A percentile compares a stretch with the other conserved stretches of the same genome.
These are phyloP conservation scores for Rasamsonia emersonii DNA, from an alignment of 2,329 filamentous ascomycete species.

Conservation along the genomic window DNA sequence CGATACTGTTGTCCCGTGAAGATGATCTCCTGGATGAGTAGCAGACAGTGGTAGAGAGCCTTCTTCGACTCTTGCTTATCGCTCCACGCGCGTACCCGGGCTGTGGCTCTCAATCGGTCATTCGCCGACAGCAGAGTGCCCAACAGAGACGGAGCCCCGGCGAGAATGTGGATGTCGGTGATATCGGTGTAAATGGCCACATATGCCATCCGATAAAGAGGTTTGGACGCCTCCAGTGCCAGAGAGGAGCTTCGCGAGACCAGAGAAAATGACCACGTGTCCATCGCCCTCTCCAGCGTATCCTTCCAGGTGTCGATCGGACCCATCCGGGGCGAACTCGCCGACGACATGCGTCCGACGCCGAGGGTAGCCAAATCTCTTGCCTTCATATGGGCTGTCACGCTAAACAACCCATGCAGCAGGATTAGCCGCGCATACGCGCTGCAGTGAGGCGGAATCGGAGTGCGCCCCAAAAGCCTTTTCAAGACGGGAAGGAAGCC, in stretches of 20 bases:
- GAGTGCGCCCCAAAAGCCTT: conserved; percentile 13
- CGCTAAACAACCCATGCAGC: conserved; percentile 18
- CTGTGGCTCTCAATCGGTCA: conserved; percentile 12
- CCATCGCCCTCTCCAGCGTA: conserved; percentile 17
- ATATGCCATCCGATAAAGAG: conserved; percentile 18
- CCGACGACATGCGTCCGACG: conserved; percentile 10
- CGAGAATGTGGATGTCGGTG: conserved; percentile 20
- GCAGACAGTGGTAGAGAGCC: conserved; percentile 16
- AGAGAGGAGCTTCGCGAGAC: conserved; percentile 17
- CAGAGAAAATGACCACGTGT: conserved; percentile 20
- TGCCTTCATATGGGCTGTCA: conserved; percentile 17
- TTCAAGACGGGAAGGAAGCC: conserved; percentile 18
- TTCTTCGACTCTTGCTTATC: conserved; percentile 13
- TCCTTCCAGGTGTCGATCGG: conserved; percentile 18
- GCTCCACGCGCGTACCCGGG: conserved; percentile 15
- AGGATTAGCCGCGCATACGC: conserved; percentile 17
- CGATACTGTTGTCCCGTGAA: conserved; percentile 15
- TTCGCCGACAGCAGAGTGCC: conserved; percentile 12
- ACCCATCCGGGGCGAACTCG: conserved; percentile 6
- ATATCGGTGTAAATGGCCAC: conserved; percentile 18
- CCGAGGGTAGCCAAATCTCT: conserved; percentile 14
- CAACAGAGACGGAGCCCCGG: conserved; percentile 16
- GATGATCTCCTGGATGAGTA: conserved; percentile 17
- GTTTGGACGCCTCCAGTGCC: conserved; percentile 14
- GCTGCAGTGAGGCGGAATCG: conserved; percentile 15